Evolutionary conservation across 257 asterid genomes (phyloP).

Genomic region (Ilex aquifolium): DNA sequence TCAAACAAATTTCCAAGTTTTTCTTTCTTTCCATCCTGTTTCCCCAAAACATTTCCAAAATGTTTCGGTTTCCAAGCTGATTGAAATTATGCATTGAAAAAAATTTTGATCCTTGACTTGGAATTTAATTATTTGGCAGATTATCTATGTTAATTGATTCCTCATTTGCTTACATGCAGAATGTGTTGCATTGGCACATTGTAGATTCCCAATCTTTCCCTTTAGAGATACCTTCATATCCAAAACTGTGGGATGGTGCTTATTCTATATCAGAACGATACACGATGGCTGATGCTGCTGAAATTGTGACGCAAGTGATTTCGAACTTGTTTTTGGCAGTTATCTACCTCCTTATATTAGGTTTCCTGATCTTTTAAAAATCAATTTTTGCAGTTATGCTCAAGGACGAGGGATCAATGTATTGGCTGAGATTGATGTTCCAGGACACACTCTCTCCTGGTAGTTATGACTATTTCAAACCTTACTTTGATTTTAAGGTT

Average conservation of each 20-base stretch:
- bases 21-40: too few relatives aligned
- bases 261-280: constrained; percentile 65
- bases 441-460: constrained; percentile 94
- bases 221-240: constrained; percentile 81
- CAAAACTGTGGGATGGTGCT: constrained; percentile 85
- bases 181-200: constrained; percentile 98
- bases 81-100: too few relatives aligned
- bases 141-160: background rate
- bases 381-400: constrained; percentile 57
- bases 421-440: constrained; percentile 90
- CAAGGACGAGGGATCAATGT: constrained; percentile 72
- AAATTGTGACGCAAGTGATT: constrained; percentile 68
- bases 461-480: constrained; percentile 18
- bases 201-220: constrained; percentile 95
- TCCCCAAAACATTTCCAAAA: too few relatives aligned
- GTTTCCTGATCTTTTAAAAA: background rate
- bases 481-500: background rate
- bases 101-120: too few relatives aligned
- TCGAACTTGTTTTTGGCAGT: constrained; percentile 1
- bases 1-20: too few relatives aligned
- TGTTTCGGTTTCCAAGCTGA: too few relatives aligned
- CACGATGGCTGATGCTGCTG: constrained; percentile 67
- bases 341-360: background rate
- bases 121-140: background rate
- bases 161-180: constrained; percentile 32